Evolutionary conservation across 805 yeast species (phyloP), one percentile per base, ranked within the genome.

Genomic region (Ogataea trehalophila): DNA sequence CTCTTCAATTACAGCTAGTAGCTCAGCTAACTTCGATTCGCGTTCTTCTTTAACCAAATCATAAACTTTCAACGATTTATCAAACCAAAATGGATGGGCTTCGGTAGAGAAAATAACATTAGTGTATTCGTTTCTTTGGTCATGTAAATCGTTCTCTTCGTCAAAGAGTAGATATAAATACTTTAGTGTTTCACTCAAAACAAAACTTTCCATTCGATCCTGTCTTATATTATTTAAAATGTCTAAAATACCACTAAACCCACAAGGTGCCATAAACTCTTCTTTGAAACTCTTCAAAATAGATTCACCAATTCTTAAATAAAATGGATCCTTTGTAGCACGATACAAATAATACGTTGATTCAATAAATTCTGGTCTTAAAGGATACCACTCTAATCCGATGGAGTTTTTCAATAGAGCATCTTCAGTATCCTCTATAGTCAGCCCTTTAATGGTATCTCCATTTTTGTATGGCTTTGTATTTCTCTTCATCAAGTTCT

Each of bases 191-290:
- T 91, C 98, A 49, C 95, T 82, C 50, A 91, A 61, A 6, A 88
- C 95, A 71, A 91, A 91, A 6, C 94, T 80, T 60, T 91, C 98
- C 96, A 90, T 90, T 45, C 96, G 71, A 64, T 90, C 83, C 54
- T 87, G 91, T 46, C 67, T 64, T 43, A 70, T 66, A 1, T 87
- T 87, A 0, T 79, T 75, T 17, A 81, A 64, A 1, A 91, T 71
- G 58, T 91, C 85, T 51, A 81, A 84, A 6, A 79, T 61, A 0
- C 96, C 96, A 6, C 86, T 77, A 61, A 87, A 85, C 2, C 98
- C 98, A 70, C 97, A 91, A 1, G 71, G 66, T 1, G 81, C 76
- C 50, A 69, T 72, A 61, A 76, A 85, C 39, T 71, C 68, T 2
- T 67, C 63, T 47, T 79, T 69, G 29, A 86, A 73, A 47, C 83